Evolutionary conservation across 2,329 filamentous ascomycete species (phyloP).

Genomic region (Cytospora schulzeri): DNA sequence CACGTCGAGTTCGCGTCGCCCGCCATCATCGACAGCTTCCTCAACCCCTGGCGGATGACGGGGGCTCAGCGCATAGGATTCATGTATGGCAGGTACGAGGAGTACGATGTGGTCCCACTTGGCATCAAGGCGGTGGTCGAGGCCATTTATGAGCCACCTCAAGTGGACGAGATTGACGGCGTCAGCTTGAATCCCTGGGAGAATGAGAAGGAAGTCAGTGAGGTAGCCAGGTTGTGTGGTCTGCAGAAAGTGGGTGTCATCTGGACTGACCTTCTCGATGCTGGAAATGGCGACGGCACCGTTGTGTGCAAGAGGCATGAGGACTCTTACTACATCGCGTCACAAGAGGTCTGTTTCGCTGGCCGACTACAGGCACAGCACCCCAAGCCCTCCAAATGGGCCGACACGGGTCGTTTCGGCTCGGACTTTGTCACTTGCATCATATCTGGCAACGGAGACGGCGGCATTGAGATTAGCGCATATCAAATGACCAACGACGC

Average conservation of each 20-base stretch:
- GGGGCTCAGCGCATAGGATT: slow-evolving; percentile 85
- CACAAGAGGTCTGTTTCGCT: slow-evolving; percentile 87
- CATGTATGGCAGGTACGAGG: slow-evolving; percentile 85
- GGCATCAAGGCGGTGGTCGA: slow-evolving; percentile 95
- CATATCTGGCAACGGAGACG: slow-evolving; percentile 86
- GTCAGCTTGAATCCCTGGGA: slow-evolving; percentile 84
- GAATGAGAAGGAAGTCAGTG: slow-evolving; percentile 79
- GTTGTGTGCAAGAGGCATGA: slow-evolving; percentile 95
- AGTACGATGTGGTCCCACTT: slow-evolving; percentile 89
- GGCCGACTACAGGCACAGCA: slow-evolving; percentile 85
- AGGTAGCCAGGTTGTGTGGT: slow-evolving; percentile 79
- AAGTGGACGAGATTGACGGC: slow-evolving; percentile 85
- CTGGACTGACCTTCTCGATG: slow-evolving; percentile 87
- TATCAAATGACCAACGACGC: slow-evolving; percentile 96
- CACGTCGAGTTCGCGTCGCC: slow-evolving; percentile 94
- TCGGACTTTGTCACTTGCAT: slow-evolving; percentile 98
- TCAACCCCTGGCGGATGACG: slow-evolving; percentile 88
- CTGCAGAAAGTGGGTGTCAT: slow-evolving; percentile 89
- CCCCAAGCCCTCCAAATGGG: slow-evolving; percentile 93
- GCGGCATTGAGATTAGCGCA: slow-evolving; percentile 83
- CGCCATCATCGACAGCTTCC: slow-evolving; percentile 81
- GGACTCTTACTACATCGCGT: slow-evolving; percentile 92
- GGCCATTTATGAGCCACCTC: slow-evolving; percentile 94
- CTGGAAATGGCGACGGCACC: slow-evolving; percentile 77
- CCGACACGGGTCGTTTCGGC: slow-evolving; percentile 88